Percentiles rank a stretch among this genome's conserved stretches.
Conservation (phyloP, 305 asterid genomes). For the Rubia balearica region DNA sequence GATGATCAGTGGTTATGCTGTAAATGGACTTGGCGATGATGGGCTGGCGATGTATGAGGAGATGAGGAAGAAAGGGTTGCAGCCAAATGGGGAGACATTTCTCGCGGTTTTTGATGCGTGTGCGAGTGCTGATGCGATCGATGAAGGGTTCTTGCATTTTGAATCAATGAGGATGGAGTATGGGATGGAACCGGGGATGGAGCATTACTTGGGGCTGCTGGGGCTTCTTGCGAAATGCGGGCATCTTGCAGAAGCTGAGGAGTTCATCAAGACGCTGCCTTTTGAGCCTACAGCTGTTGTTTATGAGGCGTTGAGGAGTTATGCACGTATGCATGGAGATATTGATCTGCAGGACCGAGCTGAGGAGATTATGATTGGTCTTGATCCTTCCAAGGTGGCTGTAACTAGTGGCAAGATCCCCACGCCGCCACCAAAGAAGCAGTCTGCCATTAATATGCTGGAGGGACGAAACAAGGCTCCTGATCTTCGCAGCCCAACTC, state of each 20-base stretch:
- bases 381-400: slow-evolving; percentile 60
- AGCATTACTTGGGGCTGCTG: slow-evolving; percentile 70
- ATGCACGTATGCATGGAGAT: slow-evolving; percentile 88
- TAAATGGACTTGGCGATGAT: slow-evolving; percentile 78
- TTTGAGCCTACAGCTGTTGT: slow-evolving; percentile 61
- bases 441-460: slow-evolving; percentile 58
- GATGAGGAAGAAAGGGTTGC: slow-evolving; percentile 58
- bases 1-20: slow-evolving; percentile 74
- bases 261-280: slow-evolving; percentile 62
- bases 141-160: slow-evolving; percentile 77
- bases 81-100: slow-evolving; percentile 54
- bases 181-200: slow-evolving; percentile 56
- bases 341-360: slow-evolving; percentile 84
- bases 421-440: slow-evolving; percentile 77
- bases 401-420: slow-evolving; percentile 46
- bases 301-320: slow-evolving; percentile 85
- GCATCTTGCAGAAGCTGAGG: slow-evolving; percentile 73
- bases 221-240: slow-evolving; percentile 79
- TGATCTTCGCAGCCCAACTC: slow-evolving; percentile 59
- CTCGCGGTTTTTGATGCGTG: slow-evolving; percentile 80
- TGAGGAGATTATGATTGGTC: slow-evolving; percentile 67
- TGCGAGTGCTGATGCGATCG: slow-evolving; percentile 82
- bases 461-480: slow-evolving; percentile 62
- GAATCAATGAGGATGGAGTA: slow-evolving; percentile 65
- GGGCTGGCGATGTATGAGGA: slow-evolving; percentile 75